Base-by-base conservation (phyloP, 2,329 filamentous ascomycete species). In the Phaeosphaeria sp. region DNA sequence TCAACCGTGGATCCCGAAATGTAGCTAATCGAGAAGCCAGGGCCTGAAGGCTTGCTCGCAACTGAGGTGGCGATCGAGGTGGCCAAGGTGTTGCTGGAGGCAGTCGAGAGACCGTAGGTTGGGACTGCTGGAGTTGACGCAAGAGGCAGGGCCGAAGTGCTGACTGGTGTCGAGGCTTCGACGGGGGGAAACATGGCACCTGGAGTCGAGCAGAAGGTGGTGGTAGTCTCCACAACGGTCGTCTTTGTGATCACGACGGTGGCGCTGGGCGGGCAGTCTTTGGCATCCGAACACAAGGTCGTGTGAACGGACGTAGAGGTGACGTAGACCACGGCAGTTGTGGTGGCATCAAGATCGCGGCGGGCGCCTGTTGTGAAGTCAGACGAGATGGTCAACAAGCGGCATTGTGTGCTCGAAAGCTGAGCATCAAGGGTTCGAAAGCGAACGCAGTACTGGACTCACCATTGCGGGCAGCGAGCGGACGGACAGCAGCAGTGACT, bases 261-360 rank as follows among this genome's bases (percentile, higher is more conserved):
- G 21, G 68, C 68, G 46, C 71, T 65, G 42, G 67, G 65, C 30
- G 79, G 78, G 61, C 79, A 81, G 63, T 74, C 62, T 46, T 56
- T 57, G 21, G 63, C 66, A 46, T 64, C 68, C 20, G 76, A 63
- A n/a, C 73, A 72, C 66, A 79, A 80, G 63, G 75, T 69, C 62
- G 69, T 74, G 65, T 80, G 68, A 44, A 78, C 79, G 60, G 75
- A 66, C 54, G 75, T 66, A 49, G 71, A 73, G 48, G 79, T 81
- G 49, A 67, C 56, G 65, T 75, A 78, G 62, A 78, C 65, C 46
- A 77, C 77, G 25, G 73, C 77, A 52, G 73, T 72, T 24, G 72
- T 71, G 50, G 73, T 67, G 39, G 74, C 74, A 33, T 44, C 61
- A 25, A 61, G 42, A 36, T 62, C 63, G 50, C 62, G 63, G 27